These are phyloP conservation scores for Trypanosoma congolense DNA, from an alignment of 208 protist genomes.

Conservation along the genomic window DNA sequence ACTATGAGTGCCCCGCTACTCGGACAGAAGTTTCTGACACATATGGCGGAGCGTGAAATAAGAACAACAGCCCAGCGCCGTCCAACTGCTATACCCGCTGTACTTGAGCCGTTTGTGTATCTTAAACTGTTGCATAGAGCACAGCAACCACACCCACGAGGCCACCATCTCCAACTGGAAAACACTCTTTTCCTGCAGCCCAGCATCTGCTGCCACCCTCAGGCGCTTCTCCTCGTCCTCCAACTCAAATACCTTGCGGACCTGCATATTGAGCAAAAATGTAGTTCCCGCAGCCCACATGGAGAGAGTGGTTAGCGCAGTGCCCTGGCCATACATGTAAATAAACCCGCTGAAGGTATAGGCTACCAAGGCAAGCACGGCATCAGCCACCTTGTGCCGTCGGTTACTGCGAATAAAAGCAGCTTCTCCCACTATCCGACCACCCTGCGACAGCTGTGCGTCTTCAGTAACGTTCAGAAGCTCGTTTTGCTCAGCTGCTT, in stretches of 20 bases:
- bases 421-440: constrained; percentile 15
- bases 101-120: constrained; percentile 64
- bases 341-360: constrained; percentile 69
- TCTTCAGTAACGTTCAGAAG: constrained; percentile 49
- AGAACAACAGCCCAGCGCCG: constrained; percentile 38
- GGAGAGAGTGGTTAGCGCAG: constrained; percentile 53
- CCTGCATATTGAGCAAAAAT: constrained; percentile 55
- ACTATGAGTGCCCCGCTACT: too few relatives aligned
- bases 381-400: constrained; percentile 58
- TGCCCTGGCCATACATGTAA: constrained; percentile 73
- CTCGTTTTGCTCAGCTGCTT: constrained; percentile 16
- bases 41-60: constrained; percentile 71
- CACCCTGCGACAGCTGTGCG: constrained; percentile 25
- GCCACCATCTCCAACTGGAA: constrained; percentile 59
- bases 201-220: constrained; percentile 9
- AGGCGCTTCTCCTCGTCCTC: constrained; percentile 15
- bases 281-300: constrained; percentile 75
- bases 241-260: constrained; percentile 45
- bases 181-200: constrained; percentile 29
- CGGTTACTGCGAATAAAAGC: constrained; percentile 45
- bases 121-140: constrained; percentile 76
- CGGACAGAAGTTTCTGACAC: constrained; percentile 42
- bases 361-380: constrained; percentile 30
- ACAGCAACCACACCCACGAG: constrained; percentile 81
- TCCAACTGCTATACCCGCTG: constrained; percentile 83